Conservation (phyloP, 2,329 filamentous ascomycete genomes). For the Aspergillus flavus region DNA sequence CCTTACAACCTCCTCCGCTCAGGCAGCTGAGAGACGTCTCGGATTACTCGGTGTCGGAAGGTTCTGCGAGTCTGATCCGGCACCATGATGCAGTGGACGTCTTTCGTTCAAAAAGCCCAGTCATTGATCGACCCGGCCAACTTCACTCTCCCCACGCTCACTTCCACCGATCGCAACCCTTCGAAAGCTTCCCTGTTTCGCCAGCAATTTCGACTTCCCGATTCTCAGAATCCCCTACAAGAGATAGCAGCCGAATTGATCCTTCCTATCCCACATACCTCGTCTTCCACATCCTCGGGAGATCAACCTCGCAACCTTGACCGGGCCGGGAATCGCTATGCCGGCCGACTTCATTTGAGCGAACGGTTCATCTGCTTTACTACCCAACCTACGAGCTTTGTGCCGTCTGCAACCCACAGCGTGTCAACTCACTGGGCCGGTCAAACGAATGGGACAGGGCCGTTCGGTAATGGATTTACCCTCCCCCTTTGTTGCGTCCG, state of each 20-base stretch:
- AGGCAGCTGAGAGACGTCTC: background rate
- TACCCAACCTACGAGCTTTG: slow-evolving; percentile 85
- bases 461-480: slow-evolving; percentile 93
- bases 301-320: slow-evolving; percentile 61
- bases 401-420: slow-evolving; percentile 74
- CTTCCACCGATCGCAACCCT: slow-evolving; percentile 75
- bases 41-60: background rate
- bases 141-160: slow-evolving; percentile 71
- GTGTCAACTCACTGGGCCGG: slow-evolving; percentile 85
- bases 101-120: slow-evolving; percentile 92
- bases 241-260: slow-evolving; percentile 97
- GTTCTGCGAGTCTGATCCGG: background rate
- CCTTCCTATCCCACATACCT: slow-evolving; percentile 71
- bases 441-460: slow-evolving; percentile 88
- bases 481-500: slow-evolving; percentile 89
- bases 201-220: slow-evolving; percentile 91
- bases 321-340: slow-evolving; percentile 77
- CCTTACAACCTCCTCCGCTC: slow-evolving; percentile 3
- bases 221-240: slow-evolving; percentile 88
- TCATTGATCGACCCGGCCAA: slow-evolving; percentile 90
- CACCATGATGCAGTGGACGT: slow-evolving; percentile 67
- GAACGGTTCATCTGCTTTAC: slow-evolving; percentile 97
- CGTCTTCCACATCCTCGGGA: slow-evolving; percentile 57
- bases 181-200: slow-evolving; percentile 93
- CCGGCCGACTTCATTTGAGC: slow-evolving; percentile 88